Base-by-base conservation (phyloP, 2,329 filamentous ascomycete genomes). In the Nannizzia gypsea region DNA sequence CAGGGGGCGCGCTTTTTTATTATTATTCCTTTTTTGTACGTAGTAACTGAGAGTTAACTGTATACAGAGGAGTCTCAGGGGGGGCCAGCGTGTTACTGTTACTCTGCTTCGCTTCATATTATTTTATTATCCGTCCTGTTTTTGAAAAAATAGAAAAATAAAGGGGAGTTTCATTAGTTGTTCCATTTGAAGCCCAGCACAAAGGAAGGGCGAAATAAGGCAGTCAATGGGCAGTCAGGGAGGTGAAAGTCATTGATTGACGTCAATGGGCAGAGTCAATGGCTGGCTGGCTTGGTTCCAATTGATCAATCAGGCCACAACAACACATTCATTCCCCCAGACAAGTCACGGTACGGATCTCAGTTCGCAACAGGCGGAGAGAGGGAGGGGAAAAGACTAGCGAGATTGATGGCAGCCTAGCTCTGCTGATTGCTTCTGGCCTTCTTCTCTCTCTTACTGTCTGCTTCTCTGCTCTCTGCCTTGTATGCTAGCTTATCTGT, bases 71-170 rank as follows among this genome's bases (percentile, higher is more conserved):
- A 42, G n/a, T 42, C 38, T 42, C n/a, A 42, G n/a, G 38, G 48
- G 48, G 8, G 13, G 48, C 31, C 31, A 28, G 48, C 38, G 38
- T 42, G 44, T 22, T 50, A 50, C 17, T 20, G 48, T 52, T 52
- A 52, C 54, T 50, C 46, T 54, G 57, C 42, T 55, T 55, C 42
- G 20, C 46, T 48, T 46, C 24, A 52, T 13, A 52, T n/a, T 20
- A n/a, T n/a, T n/a, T 17, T 22, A 5, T 50, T 26, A 50, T 50
- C 31, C 31, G 9, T 36, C 13, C 13, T 34, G 9, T 13, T 36
- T 36, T 36, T 36, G 31, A 8, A 11, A 36, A 36, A 36, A 36
- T 13, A 36, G 13, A 36, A 36, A 9, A 36, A 36, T 31, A 9
- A 36, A 36, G 6, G 31, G 31, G 31, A 36, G 31, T 36, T 36